Percentiles rank a stretch among this genome's conserved stretches.
phyloP scores from a whole-genome alignment of 2,329 filamentous ascomycete genomes.

The Ophiocordyceps camponoti-leonardi region DNA sequence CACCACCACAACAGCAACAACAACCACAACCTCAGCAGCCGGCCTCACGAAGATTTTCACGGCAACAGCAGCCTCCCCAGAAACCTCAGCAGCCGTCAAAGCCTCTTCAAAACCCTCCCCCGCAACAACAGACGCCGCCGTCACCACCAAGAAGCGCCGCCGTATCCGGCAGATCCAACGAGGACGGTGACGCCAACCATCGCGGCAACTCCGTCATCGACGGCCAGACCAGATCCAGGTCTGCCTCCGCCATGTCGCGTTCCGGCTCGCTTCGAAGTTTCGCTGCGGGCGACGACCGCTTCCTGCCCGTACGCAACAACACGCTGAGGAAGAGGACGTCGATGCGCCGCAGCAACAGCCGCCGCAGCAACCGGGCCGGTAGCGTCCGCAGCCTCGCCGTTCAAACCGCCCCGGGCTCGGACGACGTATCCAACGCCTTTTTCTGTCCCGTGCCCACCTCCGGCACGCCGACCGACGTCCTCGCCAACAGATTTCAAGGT shows the following conservation, averaged over 20 bases:
- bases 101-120: background rate
- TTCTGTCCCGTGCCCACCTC: constrained; percentile 77
- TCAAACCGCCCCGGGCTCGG: constrained; percentile 49
- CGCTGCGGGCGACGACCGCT: constrained; percentile 25
- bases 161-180: constrained; percentile 31
- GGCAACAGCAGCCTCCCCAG: background rate
- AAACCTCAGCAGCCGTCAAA: background rate
- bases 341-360: constrained; percentile 60
- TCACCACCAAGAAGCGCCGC: background rate
- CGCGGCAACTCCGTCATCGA: constrained; percentile 48
- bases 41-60: background rate
- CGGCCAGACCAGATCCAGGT: constrained; percentile 16
- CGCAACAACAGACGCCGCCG: background rate
- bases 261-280: constrained; percentile 42
- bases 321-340: constrained; percentile 84
- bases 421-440: constrained; percentile 69
- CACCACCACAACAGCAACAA: background rate
- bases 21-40: background rate
- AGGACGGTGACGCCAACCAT: constrained; percentile 55
- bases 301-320: constrained; percentile 33
- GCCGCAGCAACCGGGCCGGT: constrained; percentile 66
- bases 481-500: constrained; percentile 83
- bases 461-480: constrained; percentile 72
- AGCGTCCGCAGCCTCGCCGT: constrained; percentile 69
- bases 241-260: constrained; percentile 31